phyloP scores from a whole-genome alignment of 257 asterid species.

The Anisodus tanguticus region DNA sequence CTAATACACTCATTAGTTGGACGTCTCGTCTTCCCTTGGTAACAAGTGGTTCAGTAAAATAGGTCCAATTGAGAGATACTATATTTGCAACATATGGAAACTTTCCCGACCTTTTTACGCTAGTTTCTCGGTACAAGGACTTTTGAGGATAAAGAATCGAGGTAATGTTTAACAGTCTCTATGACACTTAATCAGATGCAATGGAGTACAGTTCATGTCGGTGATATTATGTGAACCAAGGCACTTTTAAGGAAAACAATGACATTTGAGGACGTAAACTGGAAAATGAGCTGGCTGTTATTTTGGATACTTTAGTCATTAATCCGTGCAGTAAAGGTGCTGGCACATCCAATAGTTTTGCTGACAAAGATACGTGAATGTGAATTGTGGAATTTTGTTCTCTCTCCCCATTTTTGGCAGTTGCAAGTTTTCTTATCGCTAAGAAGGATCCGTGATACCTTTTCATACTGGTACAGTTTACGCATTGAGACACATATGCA shows the following conservation, averaged over 20 bases:
- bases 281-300: constrained; percentile 25
- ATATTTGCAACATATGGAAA: background rate
- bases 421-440: background rate
- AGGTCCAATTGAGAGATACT: background rate
- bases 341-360: background rate
- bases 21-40: constrained; percentile 12
- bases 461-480: background rate
- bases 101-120: background rate
- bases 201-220: background rate
- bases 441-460: background rate
- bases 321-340: background rate
- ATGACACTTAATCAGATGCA: background rate
- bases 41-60: constrained; percentile 13
- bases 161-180: background rate
- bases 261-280: background rate
- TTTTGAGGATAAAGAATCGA: background rate
- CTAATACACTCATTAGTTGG: constrained; percentile 2
- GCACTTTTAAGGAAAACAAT: background rate
- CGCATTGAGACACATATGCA: background rate
- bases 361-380: background rate
- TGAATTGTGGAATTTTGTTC: constrained; percentile 2
- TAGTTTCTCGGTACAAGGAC: background rate
- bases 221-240: background rate
- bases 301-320: constrained; percentile 21
- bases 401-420: constrained; percentile 11